Conservation (phyloP, 768 basidiomycete genomes). For the Boletus speciosus region DNA sequence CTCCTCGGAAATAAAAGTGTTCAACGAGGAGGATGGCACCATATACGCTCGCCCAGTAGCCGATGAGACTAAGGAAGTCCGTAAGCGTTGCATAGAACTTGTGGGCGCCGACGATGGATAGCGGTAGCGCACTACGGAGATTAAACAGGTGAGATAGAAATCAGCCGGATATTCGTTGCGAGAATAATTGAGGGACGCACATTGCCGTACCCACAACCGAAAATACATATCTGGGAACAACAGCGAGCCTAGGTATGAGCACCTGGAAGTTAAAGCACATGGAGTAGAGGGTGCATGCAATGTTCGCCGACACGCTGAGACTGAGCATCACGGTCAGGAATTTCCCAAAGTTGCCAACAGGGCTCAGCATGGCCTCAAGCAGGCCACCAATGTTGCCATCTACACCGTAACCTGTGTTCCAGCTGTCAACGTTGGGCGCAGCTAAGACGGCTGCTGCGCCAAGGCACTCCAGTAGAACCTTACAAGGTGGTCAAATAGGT, state of each 20-base stretch:
- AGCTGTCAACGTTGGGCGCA: slow-evolving; percentile 51
- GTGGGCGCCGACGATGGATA: slow-evolving; percentile 67
- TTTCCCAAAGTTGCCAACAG: slow-evolving; percentile 63
- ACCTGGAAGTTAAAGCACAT: slow-evolving; percentile 72
- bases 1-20: slow-evolving; percentile 61
- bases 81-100: slow-evolving; percentile 62
- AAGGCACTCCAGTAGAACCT: slow-evolving; percentile 48
- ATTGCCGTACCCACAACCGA: slow-evolving; percentile 62
- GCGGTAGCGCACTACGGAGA: slow-evolving; percentile 51
- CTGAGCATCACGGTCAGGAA: slow-evolving; percentile 70
- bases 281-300: slow-evolving; percentile 81
- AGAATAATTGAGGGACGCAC: slow-evolving; percentile 37
- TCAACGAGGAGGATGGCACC: slow-evolving; percentile 58
- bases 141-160: not conserved
- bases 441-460: slow-evolving; percentile 68
- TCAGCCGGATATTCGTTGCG: slow-evolving; percentile 1
- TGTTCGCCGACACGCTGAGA: slow-evolving; percentile 76
- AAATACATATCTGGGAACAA: slow-evolving; percentile 69
- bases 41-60: slow-evolving; percentile 61
- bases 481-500: not conserved
- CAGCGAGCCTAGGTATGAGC: slow-evolving; percentile 53
- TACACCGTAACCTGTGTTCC: slow-evolving; percentile 50
- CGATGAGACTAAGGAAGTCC: slow-evolving; percentile 66
- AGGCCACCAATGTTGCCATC: slow-evolving; percentile 64
- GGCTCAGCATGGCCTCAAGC: slow-evolving; percentile 57